Base-by-base conservation (phyloP, 176 grass and related monocot genomes). In the Musa acuminata region DNA sequence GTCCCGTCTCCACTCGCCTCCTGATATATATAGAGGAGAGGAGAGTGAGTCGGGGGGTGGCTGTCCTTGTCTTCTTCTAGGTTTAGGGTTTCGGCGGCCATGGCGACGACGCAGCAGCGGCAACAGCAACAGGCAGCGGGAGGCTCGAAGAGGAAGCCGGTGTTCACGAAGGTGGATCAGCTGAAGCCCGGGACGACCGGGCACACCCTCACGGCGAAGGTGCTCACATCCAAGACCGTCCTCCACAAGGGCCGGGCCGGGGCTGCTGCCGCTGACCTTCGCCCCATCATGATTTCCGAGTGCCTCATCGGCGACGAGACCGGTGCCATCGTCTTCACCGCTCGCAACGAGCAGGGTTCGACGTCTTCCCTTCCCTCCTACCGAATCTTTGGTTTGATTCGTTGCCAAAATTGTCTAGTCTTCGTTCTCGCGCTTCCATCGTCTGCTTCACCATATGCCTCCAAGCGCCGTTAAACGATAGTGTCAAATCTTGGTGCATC, bases 271-370 rank as follows among this genome's bases (percentile, higher is more conserved):
- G 69, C 9, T 51, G 16, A 51, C 17, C 48, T 21, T 43, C 69
- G 48, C 49, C 19, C 69, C 21, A 52, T 43, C 12, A 49, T 19
- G 48, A 71, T 71, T 13, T 35, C 69, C 49, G 69, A 71, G 69
- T 71, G 69, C 20, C 69, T 71, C 69, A 23, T 71, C 69, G 69
- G 69, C 9, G 69, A 71, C 69, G 69, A 71, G 69, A 71, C 69
- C 12, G 69, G 69, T 20, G 10, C 69, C 48, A 71, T 71, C 13
- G 17, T 71, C 17, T 71, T 71, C 69, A 71, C 69, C 17, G 69
- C 69, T 51, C 69, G 69, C 43, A 71, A 71, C 69, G 69, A 71
- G 13, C 69, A 71, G 49, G 69, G 69, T 71, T 51, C 27, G 43
- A 1, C 6, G 14, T 14, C 1, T 49, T 70, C 48, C 17, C 69